These are phyloP conservation scores for Microbotryomycetes sp. DNA, from an alignment of 1,284 basidiomycete genomes.

Conservation along the genomic window DNA sequence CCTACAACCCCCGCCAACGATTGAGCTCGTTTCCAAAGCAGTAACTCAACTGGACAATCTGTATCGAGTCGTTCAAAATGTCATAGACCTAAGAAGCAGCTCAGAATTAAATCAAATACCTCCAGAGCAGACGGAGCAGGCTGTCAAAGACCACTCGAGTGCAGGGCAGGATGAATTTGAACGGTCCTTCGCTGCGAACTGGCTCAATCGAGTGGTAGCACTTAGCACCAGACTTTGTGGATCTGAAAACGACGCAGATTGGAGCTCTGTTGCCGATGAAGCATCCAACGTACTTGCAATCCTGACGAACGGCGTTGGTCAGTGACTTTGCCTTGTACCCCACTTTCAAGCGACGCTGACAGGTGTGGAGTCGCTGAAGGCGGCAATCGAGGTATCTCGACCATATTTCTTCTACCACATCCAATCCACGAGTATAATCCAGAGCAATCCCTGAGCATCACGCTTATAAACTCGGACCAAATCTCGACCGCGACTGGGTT, in stretches of 20 bases:
- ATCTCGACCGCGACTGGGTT: constrained; percentile 22
- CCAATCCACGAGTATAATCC: too few species aligned
- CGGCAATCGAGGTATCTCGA: too few species aligned
- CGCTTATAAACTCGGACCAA: constrained; percentile 19
- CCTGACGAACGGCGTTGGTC: neutral
- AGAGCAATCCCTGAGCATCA: neutral
- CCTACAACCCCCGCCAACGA: too few species aligned
- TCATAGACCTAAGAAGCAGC: too few species aligned
- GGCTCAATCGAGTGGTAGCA: constrained; percentile 16
- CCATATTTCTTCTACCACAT: neutral
- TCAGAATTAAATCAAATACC: too few species aligned
- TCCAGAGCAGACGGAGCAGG: too few species aligned
- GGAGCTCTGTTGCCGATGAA: constrained; percentile 11
- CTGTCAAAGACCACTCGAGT: too few species aligned
- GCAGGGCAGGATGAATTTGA: constrained; percentile 1
- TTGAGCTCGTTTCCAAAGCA: too few species aligned
- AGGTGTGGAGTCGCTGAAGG: too few species aligned
- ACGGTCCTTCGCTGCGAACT: neutral
- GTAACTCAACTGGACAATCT: too few species aligned
- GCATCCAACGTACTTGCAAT: constrained; percentile 8
- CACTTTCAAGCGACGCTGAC: neutral
- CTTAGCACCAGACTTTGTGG: neutral
- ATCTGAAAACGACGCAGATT: neutral
- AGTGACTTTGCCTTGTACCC: neutral
- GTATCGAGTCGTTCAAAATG: too few species aligned